phyloP scores from a whole-genome alignment of 352 stramenopile genomes.

The Peronospora belbahrii region DNA sequence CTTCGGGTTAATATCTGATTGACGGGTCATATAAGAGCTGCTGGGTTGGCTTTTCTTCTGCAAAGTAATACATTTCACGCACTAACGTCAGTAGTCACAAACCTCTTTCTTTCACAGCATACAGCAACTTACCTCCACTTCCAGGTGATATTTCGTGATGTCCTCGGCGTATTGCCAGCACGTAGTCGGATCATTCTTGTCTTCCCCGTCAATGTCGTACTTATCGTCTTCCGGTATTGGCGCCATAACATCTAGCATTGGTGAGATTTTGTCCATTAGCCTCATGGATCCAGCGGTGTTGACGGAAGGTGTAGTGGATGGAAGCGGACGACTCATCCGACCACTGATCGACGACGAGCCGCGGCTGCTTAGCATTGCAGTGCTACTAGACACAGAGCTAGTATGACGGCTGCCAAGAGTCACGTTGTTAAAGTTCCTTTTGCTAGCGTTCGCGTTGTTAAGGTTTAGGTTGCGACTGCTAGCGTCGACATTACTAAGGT shows the following conservation, averaged over 20 bases:
- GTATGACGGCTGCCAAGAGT: conserved; percentile 15
- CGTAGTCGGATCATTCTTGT: conserved; percentile 48
- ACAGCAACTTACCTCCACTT: conserved; percentile 36
- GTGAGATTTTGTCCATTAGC: conserved; percentile 20
- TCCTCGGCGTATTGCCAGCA: conserved; percentile 82
- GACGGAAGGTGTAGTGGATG: conserved; percentile 27
- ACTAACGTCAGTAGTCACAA: not conserved
- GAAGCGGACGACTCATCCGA: conserved; percentile 16
- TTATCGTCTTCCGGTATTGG: conserved; percentile 16
- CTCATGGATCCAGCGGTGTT: conserved; percentile 31
- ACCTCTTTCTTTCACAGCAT: not conserved
- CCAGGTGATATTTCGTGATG: conserved; percentile 74
- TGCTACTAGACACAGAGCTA: conserved; percentile 2
- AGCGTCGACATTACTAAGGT: conserved; percentile 23
- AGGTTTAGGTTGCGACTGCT: conserved; percentile 12
- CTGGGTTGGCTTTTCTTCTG: conserved; percentile 56
- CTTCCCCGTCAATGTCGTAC: conserved; percentile 71
- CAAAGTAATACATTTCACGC: conserved; percentile 4
- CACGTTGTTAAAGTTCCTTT: conserved; percentile 19
- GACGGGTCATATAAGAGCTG: conserved; percentile 72
- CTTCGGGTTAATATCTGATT: conserved; percentile 97
- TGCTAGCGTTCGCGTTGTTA: conserved; percentile 15
- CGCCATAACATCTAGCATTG: conserved; percentile 19
- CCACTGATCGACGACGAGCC: conserved; percentile 22
- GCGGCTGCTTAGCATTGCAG: conserved; percentile 3